Conservation (phyloP, 1,284 basidiomycete species). For the Cystobasidium sp. region DNA sequence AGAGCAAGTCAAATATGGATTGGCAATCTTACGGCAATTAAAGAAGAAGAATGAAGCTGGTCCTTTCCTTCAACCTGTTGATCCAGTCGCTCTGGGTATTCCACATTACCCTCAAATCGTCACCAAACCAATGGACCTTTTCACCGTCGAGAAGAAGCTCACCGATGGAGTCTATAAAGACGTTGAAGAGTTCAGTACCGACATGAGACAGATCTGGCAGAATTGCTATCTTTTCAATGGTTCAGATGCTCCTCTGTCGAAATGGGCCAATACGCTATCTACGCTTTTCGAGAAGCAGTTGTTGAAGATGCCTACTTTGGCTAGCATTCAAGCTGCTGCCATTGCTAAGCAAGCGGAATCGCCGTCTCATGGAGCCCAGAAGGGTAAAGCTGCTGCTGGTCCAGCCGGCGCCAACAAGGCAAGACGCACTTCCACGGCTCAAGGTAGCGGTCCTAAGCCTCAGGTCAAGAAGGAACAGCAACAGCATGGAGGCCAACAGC, state of each 20-base stretch:
- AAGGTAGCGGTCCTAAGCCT: constrained; percentile 18
- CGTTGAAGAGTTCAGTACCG: constrained; percentile 75
- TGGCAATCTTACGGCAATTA: constrained; percentile 76
- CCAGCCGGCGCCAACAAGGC: constrained; percentile 10
- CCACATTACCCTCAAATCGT: constrained; percentile 90
- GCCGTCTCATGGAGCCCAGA: constrained; percentile 22
- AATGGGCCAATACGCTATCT: constrained; percentile 79
- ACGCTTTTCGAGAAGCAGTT: constrained; percentile 86
- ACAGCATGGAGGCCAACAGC: neutral
- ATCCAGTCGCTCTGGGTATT: constrained; percentile 83
- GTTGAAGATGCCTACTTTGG: constrained; percentile 71
- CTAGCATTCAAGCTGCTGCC: constrained; percentile 21
- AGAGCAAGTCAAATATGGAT: constrained; percentile 78
- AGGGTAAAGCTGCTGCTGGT: constrained; percentile 13
- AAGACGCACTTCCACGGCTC: constrained; percentile 23
- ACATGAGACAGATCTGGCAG: constrained; percentile 82
- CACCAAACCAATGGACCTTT: constrained; percentile 90
- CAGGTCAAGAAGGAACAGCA: constrained; percentile 14
- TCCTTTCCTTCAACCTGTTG: constrained; percentile 87
- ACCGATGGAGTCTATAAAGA: constrained; percentile 70
- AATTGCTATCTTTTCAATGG: constrained; percentile 95
- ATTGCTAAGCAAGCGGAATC: constrained; percentile 23
- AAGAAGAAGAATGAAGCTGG: constrained; percentile 84
- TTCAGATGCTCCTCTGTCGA: constrained; percentile 76
- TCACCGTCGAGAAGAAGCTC: constrained; percentile 90